Evolutionary conservation across 305 asterid genomes (phyloP).

Genomic region (Fraxinus floribunda): DNA sequence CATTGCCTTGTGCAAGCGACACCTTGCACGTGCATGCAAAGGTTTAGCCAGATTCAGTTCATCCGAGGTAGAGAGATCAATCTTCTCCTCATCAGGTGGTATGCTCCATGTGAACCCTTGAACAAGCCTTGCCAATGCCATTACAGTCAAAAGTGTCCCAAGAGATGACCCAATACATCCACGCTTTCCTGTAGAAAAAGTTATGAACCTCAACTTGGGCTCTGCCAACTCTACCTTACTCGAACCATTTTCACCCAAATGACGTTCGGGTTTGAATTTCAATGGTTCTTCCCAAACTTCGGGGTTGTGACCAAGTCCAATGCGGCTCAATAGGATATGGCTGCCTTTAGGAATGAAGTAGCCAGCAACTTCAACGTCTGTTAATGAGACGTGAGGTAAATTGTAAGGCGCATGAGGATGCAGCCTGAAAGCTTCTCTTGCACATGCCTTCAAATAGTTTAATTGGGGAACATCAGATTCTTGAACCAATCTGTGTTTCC

Average conservation of each 20-base stretch:
- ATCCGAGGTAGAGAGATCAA: constrained; percentile 7
- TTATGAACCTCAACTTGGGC: background rate
- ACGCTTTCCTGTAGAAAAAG: constrained; percentile 18
- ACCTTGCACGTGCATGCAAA: background rate
- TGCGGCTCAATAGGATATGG: constrained; percentile 9
- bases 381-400: background rate
- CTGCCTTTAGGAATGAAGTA: constrained; percentile 20
- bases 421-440: constrained; percentile 18
- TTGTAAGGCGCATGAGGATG: constrained; percentile 13
- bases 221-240: background rate
- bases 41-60: background rate
- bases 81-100: background rate
- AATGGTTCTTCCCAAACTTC: constrained; percentile 2
- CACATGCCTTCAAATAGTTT: constrained; percentile 9
- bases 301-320: constrained; percentile 14
- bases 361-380: background rate
- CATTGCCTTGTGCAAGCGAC: background rate
- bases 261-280: constrained; percentile 2
- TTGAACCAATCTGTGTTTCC: constrained; percentile 6
- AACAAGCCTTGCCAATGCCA: constrained; percentile 16
- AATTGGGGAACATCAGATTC: constrained; percentile 4
- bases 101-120: constrained; percentile 20
- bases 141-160: constrained; percentile 4
- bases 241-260: background rate
- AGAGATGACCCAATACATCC: background rate